Evolutionary conservation across 148 eudicot genomes (phyloP).

Genomic region (Rhododendron vialii): DNA sequence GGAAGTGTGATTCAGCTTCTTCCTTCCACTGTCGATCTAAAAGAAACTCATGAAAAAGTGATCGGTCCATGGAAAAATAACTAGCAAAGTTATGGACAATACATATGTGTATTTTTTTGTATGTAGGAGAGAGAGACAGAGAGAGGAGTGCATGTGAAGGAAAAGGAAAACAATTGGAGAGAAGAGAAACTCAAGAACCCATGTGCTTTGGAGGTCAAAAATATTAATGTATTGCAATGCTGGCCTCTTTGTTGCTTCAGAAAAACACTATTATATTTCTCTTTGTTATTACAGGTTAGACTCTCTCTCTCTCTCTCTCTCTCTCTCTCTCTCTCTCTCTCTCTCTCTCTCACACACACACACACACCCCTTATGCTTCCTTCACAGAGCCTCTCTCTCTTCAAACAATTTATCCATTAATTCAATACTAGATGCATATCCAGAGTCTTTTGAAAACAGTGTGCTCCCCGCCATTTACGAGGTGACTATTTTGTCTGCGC

Average conservation of each 20-base stretch:
- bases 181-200: conserved; percentile 24
- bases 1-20: conserved; percentile 8
- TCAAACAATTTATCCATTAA: background rate
- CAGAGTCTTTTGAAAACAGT: background rate
- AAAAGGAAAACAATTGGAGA: conserved; percentile 12
- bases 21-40: conserved; percentile 33
- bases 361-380: background rate
- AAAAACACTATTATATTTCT: background rate
- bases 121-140: background rate
- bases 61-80: conserved; percentile 17
- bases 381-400: background rate
- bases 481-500: background rate
- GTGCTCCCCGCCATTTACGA: background rate
- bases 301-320: background rate
- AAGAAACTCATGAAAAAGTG: conserved; percentile 19
- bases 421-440: background rate
- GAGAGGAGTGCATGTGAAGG: conserved; percentile 25
- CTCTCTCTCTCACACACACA: background rate
- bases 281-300: background rate
- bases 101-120: background rate
- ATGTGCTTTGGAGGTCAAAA: conserved; percentile 24
- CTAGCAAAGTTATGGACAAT: conserved; percentile 3
- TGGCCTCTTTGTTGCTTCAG: background rate
- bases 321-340: background rate
- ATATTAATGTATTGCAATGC: background rate